Percentiles rank a stretch among this genome's conserved stretches.
These are phyloP conservation scores for Monilinia vaccinii-corymbosi DNA, from an alignment of 2,329 filamentous ascomycete genomes.

Conservation along the genomic window DNA sequence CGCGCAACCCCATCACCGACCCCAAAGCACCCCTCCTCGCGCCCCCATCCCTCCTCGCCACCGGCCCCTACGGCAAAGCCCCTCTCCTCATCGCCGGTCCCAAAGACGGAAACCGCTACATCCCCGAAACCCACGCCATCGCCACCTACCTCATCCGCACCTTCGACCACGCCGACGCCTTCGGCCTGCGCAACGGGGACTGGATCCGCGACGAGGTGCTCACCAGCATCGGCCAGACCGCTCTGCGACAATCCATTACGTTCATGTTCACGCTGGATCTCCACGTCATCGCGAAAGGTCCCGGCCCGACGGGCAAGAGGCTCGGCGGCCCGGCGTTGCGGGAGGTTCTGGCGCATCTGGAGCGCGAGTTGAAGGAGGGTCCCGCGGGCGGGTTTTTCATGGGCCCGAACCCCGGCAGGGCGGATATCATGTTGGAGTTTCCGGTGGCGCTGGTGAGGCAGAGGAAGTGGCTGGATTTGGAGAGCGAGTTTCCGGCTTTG, in stretches of 20 bases:
- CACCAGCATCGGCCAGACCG: conserved; percentile 17
- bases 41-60: conserved; percentile 56
- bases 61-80: conserved; percentile 80
- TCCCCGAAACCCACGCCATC: conserved; percentile 28
- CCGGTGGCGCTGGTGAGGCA: conserved; percentile 25
- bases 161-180: conserved; percentile 27
- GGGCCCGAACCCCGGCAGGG: conserved; percentile 26
- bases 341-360: conserved; percentile 14
- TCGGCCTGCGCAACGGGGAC: conserved; percentile 24
- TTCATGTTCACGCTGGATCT: conserved; percentile 24
- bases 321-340: conserved; percentile 14
- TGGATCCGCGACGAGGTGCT: conserved; percentile 28
- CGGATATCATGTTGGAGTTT: conserved; percentile 29
- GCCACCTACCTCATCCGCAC: conserved; percentile 29
- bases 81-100: conserved; percentile 48
- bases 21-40: conserved; percentile 39
- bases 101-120: conserved; percentile 18
- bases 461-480: conserved; percentile 25
- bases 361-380: conserved; percentile 19
- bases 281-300: conserved; percentile 7
- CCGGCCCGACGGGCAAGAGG: conserved; percentile 1
- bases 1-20: conserved; percentile 45
- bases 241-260: conserved; percentile 13
- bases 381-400: conserved; percentile 20
- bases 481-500: conserved; percentile 28